phyloP scores from a whole-genome alignment of 305 asterid species.

The Plantago coronopus region DNA sequence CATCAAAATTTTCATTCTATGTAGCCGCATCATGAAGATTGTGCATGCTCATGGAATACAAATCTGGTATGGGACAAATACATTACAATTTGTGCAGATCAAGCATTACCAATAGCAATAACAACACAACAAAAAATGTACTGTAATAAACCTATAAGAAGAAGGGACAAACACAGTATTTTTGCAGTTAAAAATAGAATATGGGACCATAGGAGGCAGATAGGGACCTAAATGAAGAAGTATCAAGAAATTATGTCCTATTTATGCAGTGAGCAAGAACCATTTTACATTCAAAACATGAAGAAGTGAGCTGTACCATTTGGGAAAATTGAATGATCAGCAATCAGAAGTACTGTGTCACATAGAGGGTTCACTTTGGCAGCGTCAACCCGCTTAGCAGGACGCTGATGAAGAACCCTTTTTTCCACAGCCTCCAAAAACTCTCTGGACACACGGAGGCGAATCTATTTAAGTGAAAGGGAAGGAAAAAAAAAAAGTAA shows the following conservation, averaged over 20 bases:
- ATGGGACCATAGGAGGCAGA: background rate
- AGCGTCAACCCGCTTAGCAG: conserved; percentile 78
- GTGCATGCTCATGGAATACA: conserved; percentile 2
- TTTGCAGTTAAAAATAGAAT: background rate
- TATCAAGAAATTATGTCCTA: background rate
- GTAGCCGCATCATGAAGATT: conserved; percentile 9
- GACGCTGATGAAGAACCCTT: conserved; percentile 70
- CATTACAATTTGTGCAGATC: conserved; percentile 14
- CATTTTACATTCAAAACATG: conserved; percentile 6
- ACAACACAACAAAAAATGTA: conserved; percentile 17
- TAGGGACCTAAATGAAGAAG: conserved; percentile 13
- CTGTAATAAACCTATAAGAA: background rate
- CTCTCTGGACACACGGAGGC: conserved; percentile 54
- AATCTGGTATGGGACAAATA: conserved; percentile 12
- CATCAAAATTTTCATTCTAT: background rate
- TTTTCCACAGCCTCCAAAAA: conserved; percentile 79
- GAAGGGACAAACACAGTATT: background rate
- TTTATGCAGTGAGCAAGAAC: background rate
- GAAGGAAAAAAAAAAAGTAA: no score
- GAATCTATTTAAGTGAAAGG: conserved; percentile 41
- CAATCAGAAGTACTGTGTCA: conserved; percentile 70
- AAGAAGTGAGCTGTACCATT: conserved; percentile 41
- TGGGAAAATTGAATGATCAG: conserved; percentile 86
- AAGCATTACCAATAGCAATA: conserved; percentile 15
- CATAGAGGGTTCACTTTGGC: conserved; percentile 67